Evolutionary conservation across 148 eudicot genomes (phyloP), one percentile per base, ranked within the genome.

Genomic region (Nepenthes gracilis): DNA sequence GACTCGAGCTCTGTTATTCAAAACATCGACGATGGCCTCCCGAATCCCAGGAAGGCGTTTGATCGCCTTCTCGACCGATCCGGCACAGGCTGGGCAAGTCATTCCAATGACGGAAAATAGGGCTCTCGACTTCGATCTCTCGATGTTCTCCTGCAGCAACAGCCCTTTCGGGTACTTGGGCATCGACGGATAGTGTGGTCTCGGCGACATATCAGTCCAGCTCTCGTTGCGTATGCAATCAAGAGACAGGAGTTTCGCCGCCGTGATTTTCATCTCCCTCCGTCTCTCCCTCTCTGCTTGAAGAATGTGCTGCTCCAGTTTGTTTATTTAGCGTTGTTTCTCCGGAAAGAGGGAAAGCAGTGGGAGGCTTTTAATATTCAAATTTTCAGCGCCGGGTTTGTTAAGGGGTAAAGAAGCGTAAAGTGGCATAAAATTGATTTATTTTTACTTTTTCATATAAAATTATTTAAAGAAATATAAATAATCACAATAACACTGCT

Each of bases 11-110:
- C 91, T 62, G 35, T 83, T 75, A 54, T 84, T 86, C 60, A 90
- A 47, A 9, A 87, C 89, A 76, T 87, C 97, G 61, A 87, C 84
- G 9, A 74, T 76, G 3, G 89, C 95, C 40, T 83, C 84, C 35
- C 60, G 75, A 69, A 90, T 90, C 1, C 95, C 95, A 1, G 86
- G 83, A 23, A 90, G 82, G 15, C 95, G 77, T 57, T 87, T 85
- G 37, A 90, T 70, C 15, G 92, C 89, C 79, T 81, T 90, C 76
- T 87, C 92, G 6, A 90, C 84, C 0, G 95, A 83, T 12, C 77
- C 95, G 14, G 95, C 92, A 48, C 95, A 90, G 37, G 95, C 95
- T 43, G 95, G 77, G 66, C 97, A 90, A 36, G 85, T 79, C 95
- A 90, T 90, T 23, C 97, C 97, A 7, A 37, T 58, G 8, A 90